Conservation (phyloP, 306 rosid genomes). For the Medicago ruthenica region DNA sequence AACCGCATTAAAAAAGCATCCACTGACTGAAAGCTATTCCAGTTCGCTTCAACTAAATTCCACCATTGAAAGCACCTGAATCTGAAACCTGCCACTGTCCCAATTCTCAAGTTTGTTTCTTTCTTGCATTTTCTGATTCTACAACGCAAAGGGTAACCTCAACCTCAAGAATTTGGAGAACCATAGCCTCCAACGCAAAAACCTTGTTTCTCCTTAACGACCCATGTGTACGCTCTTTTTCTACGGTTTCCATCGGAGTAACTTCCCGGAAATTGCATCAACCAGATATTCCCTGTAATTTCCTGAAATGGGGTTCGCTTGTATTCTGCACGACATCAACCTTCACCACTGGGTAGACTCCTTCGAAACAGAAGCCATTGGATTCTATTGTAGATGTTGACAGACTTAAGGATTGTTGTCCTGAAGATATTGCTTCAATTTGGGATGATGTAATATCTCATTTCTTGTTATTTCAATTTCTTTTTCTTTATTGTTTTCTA, state of each 20-base stretch:
- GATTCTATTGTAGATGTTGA: conserved; percentile 75
- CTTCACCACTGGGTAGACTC: conserved; percentile 81
- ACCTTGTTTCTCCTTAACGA: too few relatives aligned
- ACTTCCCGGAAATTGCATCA: conserved; percentile 46
- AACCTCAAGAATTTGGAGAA: too few relatives aligned
- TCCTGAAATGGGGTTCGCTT: conserved; percentile 77
- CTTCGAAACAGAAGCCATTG: conserved; percentile 77
- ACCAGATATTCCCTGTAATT: conserved; percentile 52
- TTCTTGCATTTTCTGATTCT: too few relatives aligned
- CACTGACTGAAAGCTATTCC: background rate
- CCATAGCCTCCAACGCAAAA: too few relatives aligned
- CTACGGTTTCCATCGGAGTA: background rate
- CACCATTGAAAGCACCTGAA: background rate
- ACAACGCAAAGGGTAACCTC: too few relatives aligned
- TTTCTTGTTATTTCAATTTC: too few relatives aligned
- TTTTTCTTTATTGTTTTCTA: conserved; percentile 3
- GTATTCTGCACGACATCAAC: conserved; percentile 68
- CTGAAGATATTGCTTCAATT: conserved; percentile 75
- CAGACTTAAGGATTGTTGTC: conserved; percentile 68
- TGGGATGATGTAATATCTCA: conserved; percentile 89
- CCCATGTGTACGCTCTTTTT: too few relatives aligned
- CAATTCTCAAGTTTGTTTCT: too few relatives aligned
- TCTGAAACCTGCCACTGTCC: too few relatives aligned
- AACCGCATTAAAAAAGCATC: background rate
- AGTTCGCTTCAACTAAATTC: too few relatives aligned